Base-by-base conservation (phyloP, 768 basidiomycete genomes). In the Lanmaoa rubissima region DNA sequence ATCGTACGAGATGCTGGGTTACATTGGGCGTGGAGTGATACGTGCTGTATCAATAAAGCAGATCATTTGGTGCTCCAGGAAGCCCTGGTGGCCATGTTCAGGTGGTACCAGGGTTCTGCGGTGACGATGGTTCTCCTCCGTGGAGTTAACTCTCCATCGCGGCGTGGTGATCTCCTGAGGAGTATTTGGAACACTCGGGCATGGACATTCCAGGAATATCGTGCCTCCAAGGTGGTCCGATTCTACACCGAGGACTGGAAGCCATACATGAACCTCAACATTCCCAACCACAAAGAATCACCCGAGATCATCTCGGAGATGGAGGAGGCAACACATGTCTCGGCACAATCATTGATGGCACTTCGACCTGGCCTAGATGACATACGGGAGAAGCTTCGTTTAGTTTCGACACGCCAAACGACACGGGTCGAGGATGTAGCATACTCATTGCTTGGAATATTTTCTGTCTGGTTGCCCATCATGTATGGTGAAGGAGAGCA, bases 401-500 rank as follows among this genome's bases (percentile, higher is more conserved):
- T 60, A 1, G 59, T 59, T 28, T 61, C 61, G 1, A 9, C 0
- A 19, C 56, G 60, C 5, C 13, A 53, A 16, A 62, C 60, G 9
- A 55, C 55, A 5, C 34, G 24, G 4, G 14, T 39, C 10, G 61
- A 62, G 36, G 61, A 62, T 19, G 36, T 50, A n/a, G 62, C 61
- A 2, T 62, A 62, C 34, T 59, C 54, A 0, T 14, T 63, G 1
- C 51, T 63, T 10, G 61, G 61, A 2, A 56, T 56, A 10, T 63
- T 59, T 24, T 59, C 61, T 2, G 6, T 21, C 1, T 12, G 45
- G 17, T 36, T 62, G 38, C 51, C 61, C 1, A 3, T 59, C 3
- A 13, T 59, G 5, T 63, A 62, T 32, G 61, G 62, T 11, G 61
- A 61, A 1, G 48, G 61, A 7, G 31, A 62, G 11, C n/a, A 48